Conservation (phyloP, 1,284 basidiomycete genomes). For the Leccinum fallax region DNA sequence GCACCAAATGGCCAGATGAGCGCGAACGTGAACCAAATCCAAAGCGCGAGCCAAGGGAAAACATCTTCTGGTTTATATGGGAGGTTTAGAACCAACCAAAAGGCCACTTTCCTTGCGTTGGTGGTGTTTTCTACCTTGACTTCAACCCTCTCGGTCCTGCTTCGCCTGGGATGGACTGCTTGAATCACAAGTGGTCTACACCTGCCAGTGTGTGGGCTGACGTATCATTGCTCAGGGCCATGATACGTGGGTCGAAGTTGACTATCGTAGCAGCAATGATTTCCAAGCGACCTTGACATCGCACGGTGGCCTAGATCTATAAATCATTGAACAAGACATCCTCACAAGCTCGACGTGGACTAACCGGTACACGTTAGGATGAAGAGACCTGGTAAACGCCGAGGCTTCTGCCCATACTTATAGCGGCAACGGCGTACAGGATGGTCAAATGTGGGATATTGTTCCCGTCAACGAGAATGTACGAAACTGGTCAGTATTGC, state of each 20-base stretch:
- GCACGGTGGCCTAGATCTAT: not conserved
- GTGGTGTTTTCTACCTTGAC: conserved; percentile 1
- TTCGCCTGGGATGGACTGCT: conserved; percentile 17
- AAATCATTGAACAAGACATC: not conserved
- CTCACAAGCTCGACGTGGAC: conserved; percentile 1
- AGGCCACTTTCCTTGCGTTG: conserved; percentile 18
- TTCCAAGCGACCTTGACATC: conserved; percentile 5
- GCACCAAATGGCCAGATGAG: conserved; percentile 19
- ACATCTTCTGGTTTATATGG: not conserved
- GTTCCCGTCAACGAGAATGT: too few relatives aligned
- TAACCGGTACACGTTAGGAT: conserved; percentile 7
- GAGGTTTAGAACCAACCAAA: conserved; percentile 17
- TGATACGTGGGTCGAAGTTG: conserved; percentile 26
- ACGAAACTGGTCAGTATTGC: not conserved
- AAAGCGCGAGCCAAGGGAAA: conserved; percentile 19
- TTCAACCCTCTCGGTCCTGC: not conserved
- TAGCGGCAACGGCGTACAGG: conserved; percentile 3
- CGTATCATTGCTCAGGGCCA: conserved; percentile 19
- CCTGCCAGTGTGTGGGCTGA: conserved; percentile 25
- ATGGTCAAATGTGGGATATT: not conserved
- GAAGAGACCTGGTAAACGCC: not conserved
- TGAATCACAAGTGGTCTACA: conserved; percentile 30
- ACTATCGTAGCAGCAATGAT: conserved; percentile 18
- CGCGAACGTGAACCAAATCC: conserved; percentile 23
- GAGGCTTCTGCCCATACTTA: conserved; percentile 1